Base-by-base conservation (phyloP, 306 rosid species). In the Gleditsia sinensis region DNA sequence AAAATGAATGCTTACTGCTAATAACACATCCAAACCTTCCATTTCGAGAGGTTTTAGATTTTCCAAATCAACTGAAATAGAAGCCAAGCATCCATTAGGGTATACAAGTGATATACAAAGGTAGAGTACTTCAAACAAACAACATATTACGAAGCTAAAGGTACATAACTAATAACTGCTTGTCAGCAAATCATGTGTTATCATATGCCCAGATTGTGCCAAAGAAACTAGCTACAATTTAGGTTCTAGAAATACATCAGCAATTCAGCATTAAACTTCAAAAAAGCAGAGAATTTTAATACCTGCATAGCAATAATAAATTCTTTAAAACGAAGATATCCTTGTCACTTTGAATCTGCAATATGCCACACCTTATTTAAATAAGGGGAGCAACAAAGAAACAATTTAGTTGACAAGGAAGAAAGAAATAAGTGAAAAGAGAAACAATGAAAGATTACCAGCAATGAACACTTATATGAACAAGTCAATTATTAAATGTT, bases 261-360 rank as follows among this genome's bases (percentile, higher is more conserved):
- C n/a, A n/a, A n/a, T n/a, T n/a, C n/a, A n/a, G n/a, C 9, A 72
- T 61, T 63, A 55, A 68, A 21, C 43, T 48, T 30, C 0, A 50
- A 51, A 27, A 42, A 68, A 33, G 17, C 28, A 42, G 2, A 30
- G 9, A 12, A 53, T 12, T 27, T 30, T 19, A 48, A 36, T 25
- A 94, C 99, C 96, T 87, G 86, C 96, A 92, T 88, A 28, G 99
- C 88, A 46, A 75, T 78, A 71, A 94, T 70, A 54, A 92, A 94
- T 80, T 94, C 99, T 37, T 69, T 80, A 74, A 94, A 80, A 59
- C 93, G 96, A 40, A 94, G 99, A 84, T 86, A 94, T 39, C 99
- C 99, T 81, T 90, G 93, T 76, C 97, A 83, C 79, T 84, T 94
- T 7, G 86, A 86, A 84, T 94, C 99, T 37, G 99, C 89, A 54